These are phyloP conservation scores for Cryphonectria naterciae DNA, from an alignment of 2,329 filamentous ascomycete species.

Conservation along the genomic window DNA sequence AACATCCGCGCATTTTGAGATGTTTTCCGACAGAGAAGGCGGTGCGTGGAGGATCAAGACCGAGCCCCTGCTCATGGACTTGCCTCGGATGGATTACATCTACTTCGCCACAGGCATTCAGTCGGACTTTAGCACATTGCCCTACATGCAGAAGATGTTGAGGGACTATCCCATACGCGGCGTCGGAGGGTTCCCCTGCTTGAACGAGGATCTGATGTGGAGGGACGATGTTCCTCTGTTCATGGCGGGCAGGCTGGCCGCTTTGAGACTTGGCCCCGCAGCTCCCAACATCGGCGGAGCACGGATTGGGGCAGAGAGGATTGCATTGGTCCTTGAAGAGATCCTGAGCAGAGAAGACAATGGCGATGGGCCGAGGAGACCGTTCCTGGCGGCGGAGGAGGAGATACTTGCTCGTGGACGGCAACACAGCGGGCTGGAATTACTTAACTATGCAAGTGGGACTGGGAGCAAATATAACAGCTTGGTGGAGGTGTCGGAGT, in stretches of 20 bases:
- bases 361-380: not conserved
- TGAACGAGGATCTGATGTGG: slow-evolving; percentile 81
- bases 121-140: slow-evolving; percentile 63
- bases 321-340: slow-evolving; percentile 72
- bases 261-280: slow-evolving; percentile 70
- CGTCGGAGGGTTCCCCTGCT: slow-evolving; percentile 69
- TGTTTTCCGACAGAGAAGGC: slow-evolving; percentile 39
- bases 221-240: slow-evolving; percentile 73
- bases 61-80: slow-evolving; percentile 52
- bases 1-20: slow-evolving; percentile 53
- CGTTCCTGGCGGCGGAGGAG: slow-evolving; percentile 37
- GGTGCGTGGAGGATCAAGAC: slow-evolving; percentile 51
- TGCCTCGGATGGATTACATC: slow-evolving; percentile 68
- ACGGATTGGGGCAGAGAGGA: slow-evolving; percentile 71
- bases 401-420: slow-evolving; percentile 13
- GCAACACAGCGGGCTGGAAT: slow-evolving; percentile 9
- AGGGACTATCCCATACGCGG: slow-evolving; percentile 63
- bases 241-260: slow-evolving; percentile 69
- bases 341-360: slow-evolving; percentile 39
- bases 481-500: slow-evolving; percentile 18
- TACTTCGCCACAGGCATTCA: slow-evolving; percentile 77
- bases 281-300: slow-evolving; percentile 76
- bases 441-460: slow-evolving; percentile 24
- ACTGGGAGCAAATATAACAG: slow-evolving; percentile 24
- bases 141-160: slow-evolving; percentile 64